A percentile compares a stretch with the other conserved stretches of the same genome.
Evolutionary conservation across 2,329 filamentous ascomycete species (phyloP).

Genomic region (Diaporthe citrichinensis): DNA sequence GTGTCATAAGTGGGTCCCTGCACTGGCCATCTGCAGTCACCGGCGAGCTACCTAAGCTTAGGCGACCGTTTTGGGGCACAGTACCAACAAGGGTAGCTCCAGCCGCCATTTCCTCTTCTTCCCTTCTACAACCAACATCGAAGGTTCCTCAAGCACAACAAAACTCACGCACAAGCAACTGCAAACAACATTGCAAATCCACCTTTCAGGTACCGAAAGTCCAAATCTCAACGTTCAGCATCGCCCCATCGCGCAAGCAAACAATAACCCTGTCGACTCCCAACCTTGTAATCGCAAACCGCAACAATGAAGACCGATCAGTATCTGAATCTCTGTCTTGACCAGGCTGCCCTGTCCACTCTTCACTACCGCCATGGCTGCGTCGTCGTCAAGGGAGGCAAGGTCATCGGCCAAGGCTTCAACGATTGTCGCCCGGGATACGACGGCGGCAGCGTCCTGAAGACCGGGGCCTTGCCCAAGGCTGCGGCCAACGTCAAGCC

Average conservation of each 20-base stretch:
- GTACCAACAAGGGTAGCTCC: not conserved
- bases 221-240: not conserved
- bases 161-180: not conserved
- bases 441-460: conserved; percentile 61
- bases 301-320: conserved; percentile 52
- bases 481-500: conserved; percentile 52
- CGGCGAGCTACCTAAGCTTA: conserved; percentile 25
- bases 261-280: not conserved
- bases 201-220: not conserved
- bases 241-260: conserved; percentile 4
- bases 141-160: conserved; percentile 1
- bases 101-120: not conserved
- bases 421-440: conserved; percentile 65
- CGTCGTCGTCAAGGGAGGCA: conserved; percentile 63
- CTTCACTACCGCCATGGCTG: conserved; percentile 65
- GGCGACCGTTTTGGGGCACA: not conserved
- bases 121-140: conserved; percentile 19
- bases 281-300: conserved; percentile 6
- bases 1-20: not conserved
- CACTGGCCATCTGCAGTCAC: conserved; percentile 28
- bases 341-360: conserved; percentile 64
- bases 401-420: conserved; percentile 66
- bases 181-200: not conserved
- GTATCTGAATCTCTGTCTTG: conserved; percentile 64
- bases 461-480: conserved; percentile 58